Evolutionary conservation across 1,284 basidiomycete species (phyloP).

Genomic region (Gomphus sp.): DNA sequence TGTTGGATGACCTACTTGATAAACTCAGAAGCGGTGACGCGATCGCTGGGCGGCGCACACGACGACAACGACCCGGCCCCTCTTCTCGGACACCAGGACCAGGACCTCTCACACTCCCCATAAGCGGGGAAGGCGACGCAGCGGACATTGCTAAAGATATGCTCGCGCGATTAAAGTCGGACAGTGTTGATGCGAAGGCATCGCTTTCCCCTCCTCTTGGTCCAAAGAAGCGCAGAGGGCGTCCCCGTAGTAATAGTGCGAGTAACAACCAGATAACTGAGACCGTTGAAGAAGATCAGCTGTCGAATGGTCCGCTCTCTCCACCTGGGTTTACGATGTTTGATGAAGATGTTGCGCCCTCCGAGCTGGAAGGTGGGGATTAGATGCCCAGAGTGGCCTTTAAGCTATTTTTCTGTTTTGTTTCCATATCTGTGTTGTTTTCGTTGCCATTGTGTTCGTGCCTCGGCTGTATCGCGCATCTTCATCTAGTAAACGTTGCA

Average conservation of each 20-base stretch:
- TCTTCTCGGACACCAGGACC: slow-evolving; percentile 29
- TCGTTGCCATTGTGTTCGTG: not conserved
- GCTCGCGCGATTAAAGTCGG: slow-evolving; percentile 61
- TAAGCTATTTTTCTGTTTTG: not conserved
- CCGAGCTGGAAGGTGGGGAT: not conserved
- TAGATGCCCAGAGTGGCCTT: not conserved
- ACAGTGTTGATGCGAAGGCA: slow-evolving; percentile 34
- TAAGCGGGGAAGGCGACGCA: slow-evolving; percentile 30
- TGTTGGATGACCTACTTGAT: slow-evolving; percentile 66
- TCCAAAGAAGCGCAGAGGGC: not conserved
- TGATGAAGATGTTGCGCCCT: not conserved
- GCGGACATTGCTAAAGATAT: slow-evolving; percentile 62
- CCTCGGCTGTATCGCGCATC: not conserved
- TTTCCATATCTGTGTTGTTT: not conserved
- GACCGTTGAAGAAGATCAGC: not conserved
- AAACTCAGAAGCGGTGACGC: slow-evolving; percentile 64
- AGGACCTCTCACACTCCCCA: slow-evolving; percentile 21
- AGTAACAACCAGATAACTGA: not conserved
- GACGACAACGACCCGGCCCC: slow-evolving; percentile 35
- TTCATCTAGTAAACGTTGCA: not conserved
- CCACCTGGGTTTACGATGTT: not conserved
- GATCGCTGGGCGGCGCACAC: slow-evolving; percentile 43
- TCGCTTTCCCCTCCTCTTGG: slow-evolving; percentile 14
- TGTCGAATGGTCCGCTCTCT: not conserved
- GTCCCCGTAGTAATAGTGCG: not conserved